Conservation (phyloP, 2,329 filamentous ascomycete genomes). For the Zymoseptoria pseudotritici region DNA sequence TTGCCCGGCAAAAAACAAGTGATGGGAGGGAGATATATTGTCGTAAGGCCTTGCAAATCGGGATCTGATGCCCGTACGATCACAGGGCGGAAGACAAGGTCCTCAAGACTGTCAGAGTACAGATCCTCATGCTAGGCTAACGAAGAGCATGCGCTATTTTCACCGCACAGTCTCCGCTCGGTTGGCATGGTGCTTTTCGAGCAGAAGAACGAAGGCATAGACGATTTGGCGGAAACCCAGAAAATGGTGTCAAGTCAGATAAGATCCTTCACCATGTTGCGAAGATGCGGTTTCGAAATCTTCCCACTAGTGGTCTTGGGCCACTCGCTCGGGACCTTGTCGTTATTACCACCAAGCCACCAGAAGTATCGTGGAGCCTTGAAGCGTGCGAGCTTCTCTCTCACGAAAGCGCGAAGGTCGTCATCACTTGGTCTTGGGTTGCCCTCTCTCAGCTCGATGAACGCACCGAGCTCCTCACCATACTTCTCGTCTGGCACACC, state of each 20-base stretch:
- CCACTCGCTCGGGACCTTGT: constrained; percentile 19
- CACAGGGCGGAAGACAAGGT: no score
- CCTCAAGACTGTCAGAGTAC: no score
- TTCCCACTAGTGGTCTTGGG: constrained; percentile 24
- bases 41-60: no score
- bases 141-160: no score
- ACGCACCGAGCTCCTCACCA: constrained; percentile 22
- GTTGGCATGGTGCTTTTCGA: no score
- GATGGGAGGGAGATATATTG: no score
- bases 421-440: constrained; percentile 13
- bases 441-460: constrained; percentile 27
- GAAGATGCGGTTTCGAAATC: constrained; percentile 21
- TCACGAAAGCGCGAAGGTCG: constrained; percentile 14
- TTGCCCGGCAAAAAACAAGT: no score
- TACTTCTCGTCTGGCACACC: constrained; percentile 23
- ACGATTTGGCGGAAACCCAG: no score
- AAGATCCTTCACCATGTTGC: constrained; percentile 17
- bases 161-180: no score
- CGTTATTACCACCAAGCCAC: constrained; percentile 16
- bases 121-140: no score
- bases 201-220: no score
- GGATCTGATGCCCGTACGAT: no score
- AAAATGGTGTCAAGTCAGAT: not conserved
- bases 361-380: constrained; percentile 22
- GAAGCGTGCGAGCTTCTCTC: constrained; percentile 19